Base-by-base conservation (phyloP, 345 rosid species). In the Linum trigynum region DNA sequence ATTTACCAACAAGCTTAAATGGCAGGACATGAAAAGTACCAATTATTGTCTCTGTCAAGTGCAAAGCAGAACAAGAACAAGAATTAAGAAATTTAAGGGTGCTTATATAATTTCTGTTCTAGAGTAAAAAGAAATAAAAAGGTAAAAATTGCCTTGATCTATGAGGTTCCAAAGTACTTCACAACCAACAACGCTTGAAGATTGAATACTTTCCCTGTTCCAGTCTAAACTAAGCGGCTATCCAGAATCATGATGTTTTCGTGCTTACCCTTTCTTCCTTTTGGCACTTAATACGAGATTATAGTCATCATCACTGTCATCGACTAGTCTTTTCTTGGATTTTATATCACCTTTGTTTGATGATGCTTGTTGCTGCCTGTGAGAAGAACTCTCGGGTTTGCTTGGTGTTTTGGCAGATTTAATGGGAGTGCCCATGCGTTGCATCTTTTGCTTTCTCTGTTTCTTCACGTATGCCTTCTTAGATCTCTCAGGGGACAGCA, bases 391-490 rank as follows among this genome's bases (percentile, higher is more conserved):
- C 79, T 76, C 90, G 1, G 91, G 81, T 77, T 77, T 86, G 48
- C 74, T 74, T 23, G 72, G 39, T 2, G 89, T 72, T 65, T 79
- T 80, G 9, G 83, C 17, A 62, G 81, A 68, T 71, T 94, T 90
- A 59, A 12, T 43, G 3, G 92, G 96, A 69, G 86, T 88, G 66
- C 92, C 96, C 67, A 57, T 62, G 56, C 95, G 80, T 41, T 82
- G 71, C 73, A 86, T 84, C 80, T 85, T 94, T 80, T 83, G 95
- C 78, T 82, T 90, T 69, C 89, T 84, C 75, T 84, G 99, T 71
- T 88, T 94, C 85, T 83, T 94, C 80, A 88, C 97, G 4, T 73
- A 64, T 3, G 95, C 92, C 78, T 51, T 83, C 74, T 82, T 90
- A 2, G 96, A 83, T 76, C 80, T 84, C 5, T 86, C 95, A 7